phyloP scores from a whole-genome alignment of 805 yeast genomes.

The Candida sphagnicola region DNA sequence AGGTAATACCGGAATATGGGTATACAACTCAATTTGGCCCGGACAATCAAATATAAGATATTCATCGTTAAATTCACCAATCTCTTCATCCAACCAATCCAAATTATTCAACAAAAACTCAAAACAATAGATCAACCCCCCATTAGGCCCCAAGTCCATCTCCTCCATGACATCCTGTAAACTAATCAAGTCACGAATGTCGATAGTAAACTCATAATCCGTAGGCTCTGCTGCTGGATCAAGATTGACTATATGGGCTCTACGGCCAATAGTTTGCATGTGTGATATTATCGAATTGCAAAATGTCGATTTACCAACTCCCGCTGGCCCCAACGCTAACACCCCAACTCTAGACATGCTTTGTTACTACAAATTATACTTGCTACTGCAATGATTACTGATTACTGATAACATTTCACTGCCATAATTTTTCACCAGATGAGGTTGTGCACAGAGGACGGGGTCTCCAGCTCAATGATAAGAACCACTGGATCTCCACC shows the following conservation, averaged over 20 bases:
- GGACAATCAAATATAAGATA: slow-evolving; percentile 94
- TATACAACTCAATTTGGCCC: slow-evolving; percentile 92
- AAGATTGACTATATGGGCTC: slow-evolving; percentile 90
- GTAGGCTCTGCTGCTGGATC: slow-evolving; percentile 97
- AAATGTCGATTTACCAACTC: slow-evolving; percentile 92
- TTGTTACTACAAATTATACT: no score
- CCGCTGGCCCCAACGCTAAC: slow-evolving; percentile 94
- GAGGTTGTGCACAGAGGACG: background rate
- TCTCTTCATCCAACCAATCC: slow-evolving; percentile 97
- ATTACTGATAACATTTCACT: no score
- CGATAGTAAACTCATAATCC: slow-evolving; percentile 88
- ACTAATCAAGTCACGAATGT: slow-evolving; percentile 85
- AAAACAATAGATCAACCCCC: slow-evolving; percentile 89
- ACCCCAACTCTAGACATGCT: slow-evolving; percentile 95
- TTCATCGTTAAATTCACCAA: slow-evolving; percentile 94
- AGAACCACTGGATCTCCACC: no score
- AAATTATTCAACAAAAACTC: slow-evolving; percentile 84
- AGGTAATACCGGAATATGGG: slow-evolving; percentile 92
- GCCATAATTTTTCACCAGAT: background rate
- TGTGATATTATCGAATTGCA: slow-evolving; percentile 84
- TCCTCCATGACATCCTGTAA: slow-evolving; percentile 95
- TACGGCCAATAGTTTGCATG: slow-evolving; percentile 85
- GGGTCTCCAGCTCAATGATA: no score
- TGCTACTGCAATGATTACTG: no score
- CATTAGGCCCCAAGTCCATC: slow-evolving; percentile 89